Base-by-base conservation (phyloP, 495 filamentous ascomycete genomes). In the Xylaria cubensis region DNA sequence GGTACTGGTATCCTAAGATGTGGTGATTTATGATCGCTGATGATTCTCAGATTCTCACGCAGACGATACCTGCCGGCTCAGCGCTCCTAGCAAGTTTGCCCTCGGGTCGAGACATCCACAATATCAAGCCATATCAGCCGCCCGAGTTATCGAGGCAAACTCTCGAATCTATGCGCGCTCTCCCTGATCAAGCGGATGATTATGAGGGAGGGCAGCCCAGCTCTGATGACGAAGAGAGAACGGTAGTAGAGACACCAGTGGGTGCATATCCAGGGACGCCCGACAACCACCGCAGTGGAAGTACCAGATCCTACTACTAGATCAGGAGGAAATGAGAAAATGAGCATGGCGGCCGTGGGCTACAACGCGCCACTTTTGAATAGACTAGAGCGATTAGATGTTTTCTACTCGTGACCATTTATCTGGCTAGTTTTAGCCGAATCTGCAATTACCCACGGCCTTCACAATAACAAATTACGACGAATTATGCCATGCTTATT, bases 101-200 rank as follows among this genome's bases (percentile, higher is more conserved):
- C 0, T 93, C 92, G 0, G 95, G 96, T 9, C 87, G 96, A 44
- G 95, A 98, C 76, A 92, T 97, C 42, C 91, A 97, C 78, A 86
- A 83, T 4, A 75, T 91, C 19, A 87, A 86, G 71, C 83, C 84
- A 1, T 95, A 88, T 73, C 84, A 86, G 21, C 88, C 86, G 1
- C 89, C 88, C 0, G 76, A 80, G 13, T 77, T 95, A 19, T 89
- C 89, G 26, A 80, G 83, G 2, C 86, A 89, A 17, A 82, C 84
- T 3, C 77, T 95, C 48, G 83, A 74, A 78, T 88, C 70, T 69
- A 92, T 85, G 84, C 78, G 81, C 53, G 78, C 73, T 44, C 82
- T 84, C 1, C 83, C 84, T 21, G 86, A 86, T 56, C 80, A 82
- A 24, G 80, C 80, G 0, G 90, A 90, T 82, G 82, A 89, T 77